Evolutionary conservation across 164 flowering plant genomes (phyloP), one percentile per base, ranked within the genome.

Genomic region (Akebia trifoliata): DNA sequence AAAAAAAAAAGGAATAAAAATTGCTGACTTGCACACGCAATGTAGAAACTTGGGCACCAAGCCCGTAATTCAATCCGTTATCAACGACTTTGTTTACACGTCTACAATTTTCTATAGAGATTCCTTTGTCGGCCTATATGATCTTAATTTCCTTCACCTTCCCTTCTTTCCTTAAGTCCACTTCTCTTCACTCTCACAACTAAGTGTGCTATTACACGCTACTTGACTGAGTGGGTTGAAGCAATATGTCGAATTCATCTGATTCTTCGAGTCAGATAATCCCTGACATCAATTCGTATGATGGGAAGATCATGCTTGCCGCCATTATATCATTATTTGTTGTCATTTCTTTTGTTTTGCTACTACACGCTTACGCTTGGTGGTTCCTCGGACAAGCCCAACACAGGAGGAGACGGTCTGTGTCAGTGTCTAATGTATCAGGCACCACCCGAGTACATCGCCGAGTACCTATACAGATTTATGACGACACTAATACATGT

Each of bases 341-440:
- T 1, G 81, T 81, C 4, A 69, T 81, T 50, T 71, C 77, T 63
- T 78, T 85, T 24, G 79, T 79, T 11, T 38, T 78, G 44, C 67
- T 78, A 7, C 82, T 83, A 57, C 85, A 85, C 56, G 36, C 73
- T 31, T 85, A 81, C 47, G 81, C 79, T 29, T 74, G 60, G 18
- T 75, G 86, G 74, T 76, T 78, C 71, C n/a, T 76, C 4, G 61
- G 64, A 4, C 75, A 63, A 11, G 59, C 79, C 21, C 73, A 35
- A 6, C 67, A 8, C 0, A 58, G 67, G 20, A 45, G 75, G 15
- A 35, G 67, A 26, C 50, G 56, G 50, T 54, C 76, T 20, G 32
- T 56, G 17, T 36, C 77, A 10, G 35, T 48, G 7, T 58, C 81
- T 1, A 65, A 54, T 8, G 56, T 69, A 8, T 58, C 66, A 12